These are phyloP conservation scores for Uromyces viciae-fabae DNA, from an alignment of 1,284 basidiomycete species.

Conservation along the genomic window DNA sequence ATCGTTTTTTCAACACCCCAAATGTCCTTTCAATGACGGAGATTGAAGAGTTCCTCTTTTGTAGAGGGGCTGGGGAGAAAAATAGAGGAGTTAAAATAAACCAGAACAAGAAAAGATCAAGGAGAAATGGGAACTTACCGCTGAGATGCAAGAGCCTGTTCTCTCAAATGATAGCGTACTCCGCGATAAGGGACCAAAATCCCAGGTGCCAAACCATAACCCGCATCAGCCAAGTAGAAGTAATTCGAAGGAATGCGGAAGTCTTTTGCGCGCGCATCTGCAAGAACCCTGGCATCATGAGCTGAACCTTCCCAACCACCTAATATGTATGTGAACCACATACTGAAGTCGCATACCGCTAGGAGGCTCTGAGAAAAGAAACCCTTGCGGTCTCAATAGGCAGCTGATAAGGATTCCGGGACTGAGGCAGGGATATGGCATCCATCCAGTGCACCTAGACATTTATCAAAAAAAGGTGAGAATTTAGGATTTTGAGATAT, in stretches of 20 bases:
- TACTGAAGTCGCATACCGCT: slow-evolving; percentile 52
- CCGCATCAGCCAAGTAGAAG: slow-evolving; percentile 2
- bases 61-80: slow-evolving; percentile 16
- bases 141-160: slow-evolving; percentile 51
- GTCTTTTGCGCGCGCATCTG: slow-evolving; percentile 51
- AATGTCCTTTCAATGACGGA: slow-evolving; percentile 45
- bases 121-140: neutral
- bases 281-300: slow-evolving; percentile 53
- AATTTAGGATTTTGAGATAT: neutral
- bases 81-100: neutral
- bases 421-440: slow-evolving; percentile 51
- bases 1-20: slow-evolving; percentile 40
- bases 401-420: slow-evolving; percentile 44
- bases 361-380: slow-evolving; percentile 52
- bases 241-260: slow-evolving; percentile 47
- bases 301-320: slow-evolving; percentile 56
- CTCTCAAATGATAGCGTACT: slow-evolving; percentile 55
- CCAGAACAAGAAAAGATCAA: neutral
- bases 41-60: slow-evolving; percentile 46
- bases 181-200: slow-evolving; percentile 54
- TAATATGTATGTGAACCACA: slow-evolving; percentile 54
- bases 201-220: neutral
- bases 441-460: slow-evolving; percentile 54
- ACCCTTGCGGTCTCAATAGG: slow-evolving; percentile 53
- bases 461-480: slow-evolving; percentile 52